phyloP scores from a whole-genome alignment of 768 basidiomycete species.

The Infundibulicybe gibba region DNA sequence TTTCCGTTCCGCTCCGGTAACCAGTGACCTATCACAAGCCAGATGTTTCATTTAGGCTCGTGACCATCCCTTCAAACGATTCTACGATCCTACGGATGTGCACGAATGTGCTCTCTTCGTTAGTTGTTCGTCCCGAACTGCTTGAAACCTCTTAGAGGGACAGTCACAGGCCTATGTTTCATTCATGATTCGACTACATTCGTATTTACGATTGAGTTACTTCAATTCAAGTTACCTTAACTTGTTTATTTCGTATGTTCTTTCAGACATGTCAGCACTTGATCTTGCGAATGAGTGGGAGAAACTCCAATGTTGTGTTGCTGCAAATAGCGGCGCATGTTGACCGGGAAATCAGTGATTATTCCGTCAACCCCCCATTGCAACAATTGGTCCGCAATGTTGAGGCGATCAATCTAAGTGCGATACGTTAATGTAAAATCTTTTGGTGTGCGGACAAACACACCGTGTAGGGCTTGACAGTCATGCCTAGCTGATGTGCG shows the following conservation, averaged over 20 bases:
- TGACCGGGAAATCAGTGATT: constrained; percentile 71
- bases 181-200: too few species aligned
- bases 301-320: constrained; percentile 50
- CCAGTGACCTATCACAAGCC: too few species aligned
- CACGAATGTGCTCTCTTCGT: too few species aligned
- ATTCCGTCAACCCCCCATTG: constrained; percentile 69
- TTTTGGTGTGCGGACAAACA: constrained; percentile 12
- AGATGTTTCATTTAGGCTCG: too few species aligned
- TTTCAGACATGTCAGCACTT: constrained; percentile 58
- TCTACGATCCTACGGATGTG: too few species aligned
- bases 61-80: too few species aligned
- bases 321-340: constrained; percentile 53
- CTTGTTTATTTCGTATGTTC: too few species aligned
- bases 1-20: constrained; percentile 40
- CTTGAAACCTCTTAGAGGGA: too few species aligned
- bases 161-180: too few species aligned
- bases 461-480: constrained; percentile 76
- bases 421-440: neutral
- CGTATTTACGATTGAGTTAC: constrained; percentile 5
- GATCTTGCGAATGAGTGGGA: constrained; percentile 53
- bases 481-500: constrained; percentile 60
- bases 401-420: constrained; percentile 56
- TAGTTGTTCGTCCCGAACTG: too few species aligned
- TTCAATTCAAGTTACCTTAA: too few species aligned
- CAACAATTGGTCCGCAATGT: constrained; percentile 56